phyloP scores from a whole-genome alignment of 2,329 filamentous ascomycete genomes.

The Karstenula rhodostoma region DNA sequence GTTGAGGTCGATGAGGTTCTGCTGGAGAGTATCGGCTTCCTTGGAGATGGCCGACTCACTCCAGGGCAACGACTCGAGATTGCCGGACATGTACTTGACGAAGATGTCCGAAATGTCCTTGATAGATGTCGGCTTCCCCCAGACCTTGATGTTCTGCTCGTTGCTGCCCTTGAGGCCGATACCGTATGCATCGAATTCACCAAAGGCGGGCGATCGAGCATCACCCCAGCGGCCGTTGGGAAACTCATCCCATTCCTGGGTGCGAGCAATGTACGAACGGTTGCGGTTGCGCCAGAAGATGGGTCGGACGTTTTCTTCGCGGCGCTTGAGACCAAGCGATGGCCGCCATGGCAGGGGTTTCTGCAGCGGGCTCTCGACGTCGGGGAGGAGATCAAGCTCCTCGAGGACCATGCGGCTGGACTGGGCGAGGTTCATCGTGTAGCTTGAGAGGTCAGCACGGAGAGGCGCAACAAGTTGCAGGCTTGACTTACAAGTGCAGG shows the following conservation, averaged over 20 bases:
- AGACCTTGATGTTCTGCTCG: slow-evolving; percentile 93
- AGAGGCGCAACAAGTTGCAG: neutral
- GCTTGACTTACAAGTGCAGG: slow-evolving; percentile 78
- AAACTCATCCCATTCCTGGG: slow-evolving; percentile 98
- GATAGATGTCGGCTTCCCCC: slow-evolving; percentile 84
- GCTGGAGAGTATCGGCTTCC: slow-evolving; percentile 81
- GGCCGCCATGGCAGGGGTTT: slow-evolving; percentile 96
- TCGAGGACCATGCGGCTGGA: slow-evolving; percentile 94
- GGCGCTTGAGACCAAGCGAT: slow-evolving; percentile 85
- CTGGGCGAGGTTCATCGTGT: slow-evolving; percentile 98
- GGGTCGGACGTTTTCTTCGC: slow-evolving; percentile 93
- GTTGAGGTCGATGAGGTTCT: slow-evolving; percentile 83
- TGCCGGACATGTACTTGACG: slow-evolving; percentile 81
- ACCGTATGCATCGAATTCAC: slow-evolving; percentile 92
- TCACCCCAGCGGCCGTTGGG: slow-evolving; percentile 99
- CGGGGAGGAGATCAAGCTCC: slow-evolving; percentile 83
- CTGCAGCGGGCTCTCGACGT: slow-evolving; percentile 77
- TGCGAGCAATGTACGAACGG: slow-evolving; percentile 93
- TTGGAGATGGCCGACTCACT: slow-evolving; percentile 86
- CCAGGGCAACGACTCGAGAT: slow-evolving; percentile 88
- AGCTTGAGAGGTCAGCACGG: slow-evolving; percentile 56
- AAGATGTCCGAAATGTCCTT: slow-evolving; percentile 85
- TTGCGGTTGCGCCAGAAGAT: slow-evolving; percentile 99
- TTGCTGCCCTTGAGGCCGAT: slow-evolving; percentile 94
- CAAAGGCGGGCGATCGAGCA: slow-evolving; percentile 93